A percentile compares a stretch with the other conserved stretches of the same genome.
These are phyloP conservation scores for Candida vaughaniae DNA, from an alignment of 805 yeast species.

Conservation along the genomic window DNA sequence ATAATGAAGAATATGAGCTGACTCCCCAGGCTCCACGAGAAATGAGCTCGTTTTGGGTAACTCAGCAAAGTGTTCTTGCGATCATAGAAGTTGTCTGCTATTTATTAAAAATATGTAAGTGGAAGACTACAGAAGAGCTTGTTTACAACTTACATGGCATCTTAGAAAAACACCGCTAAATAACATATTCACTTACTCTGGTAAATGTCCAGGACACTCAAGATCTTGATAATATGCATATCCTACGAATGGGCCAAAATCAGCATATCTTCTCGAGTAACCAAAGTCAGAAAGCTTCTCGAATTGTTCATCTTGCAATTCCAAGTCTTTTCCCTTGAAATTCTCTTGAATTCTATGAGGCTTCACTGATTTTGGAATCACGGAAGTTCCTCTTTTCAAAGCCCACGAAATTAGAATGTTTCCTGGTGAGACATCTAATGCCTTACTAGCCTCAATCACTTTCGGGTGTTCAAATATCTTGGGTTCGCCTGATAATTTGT, in stretches of 20 bases:
- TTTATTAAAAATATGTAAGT: no score
- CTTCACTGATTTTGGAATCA: conserved; percentile 81
- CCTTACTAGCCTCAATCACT: conserved; percentile 57
- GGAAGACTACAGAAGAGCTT: no score
- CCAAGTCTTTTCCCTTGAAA: conserved; percentile 41
- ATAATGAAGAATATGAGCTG: no score
- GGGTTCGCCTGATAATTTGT: conserved; percentile 38
- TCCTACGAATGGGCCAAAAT: conserved; percentile 30
- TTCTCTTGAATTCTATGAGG: conserved; percentile 61
- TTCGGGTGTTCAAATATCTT: conserved; percentile 1
- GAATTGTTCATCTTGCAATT: conserved; percentile 31
- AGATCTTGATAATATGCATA: conserved; percentile 29
- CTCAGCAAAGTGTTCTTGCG: no score
- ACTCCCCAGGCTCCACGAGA: no score
- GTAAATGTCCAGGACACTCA: conserved; percentile 30
- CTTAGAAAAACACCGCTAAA: no score
- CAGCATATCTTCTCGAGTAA: conserved; percentile 25
- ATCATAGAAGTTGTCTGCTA: no score
- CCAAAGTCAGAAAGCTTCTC: conserved; percentile 16
- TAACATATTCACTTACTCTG: no score
- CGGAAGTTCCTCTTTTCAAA: conserved; percentile 69
- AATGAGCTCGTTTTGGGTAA: no score
- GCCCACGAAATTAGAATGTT: conserved; percentile 82
- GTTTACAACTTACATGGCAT: no score
- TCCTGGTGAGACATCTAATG: conserved; percentile 55